Evolutionary conservation across 805 yeast genomes (phyloP).

Genomic region (Millerago galiae): DNA sequence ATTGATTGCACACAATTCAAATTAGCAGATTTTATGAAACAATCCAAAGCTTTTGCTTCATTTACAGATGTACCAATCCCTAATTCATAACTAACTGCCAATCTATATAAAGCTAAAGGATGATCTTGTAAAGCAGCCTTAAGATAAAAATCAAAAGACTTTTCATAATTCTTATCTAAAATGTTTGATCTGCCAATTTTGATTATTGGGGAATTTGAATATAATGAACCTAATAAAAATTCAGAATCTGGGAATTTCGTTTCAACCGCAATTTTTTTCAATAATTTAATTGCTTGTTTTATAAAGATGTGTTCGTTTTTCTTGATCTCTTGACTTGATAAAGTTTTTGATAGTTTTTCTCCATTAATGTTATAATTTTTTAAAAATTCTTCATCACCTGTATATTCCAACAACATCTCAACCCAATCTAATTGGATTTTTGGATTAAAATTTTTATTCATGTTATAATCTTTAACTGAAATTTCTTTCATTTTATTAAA

Average conservation of each 20-base stretch:
- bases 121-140: conserved; percentile 55
- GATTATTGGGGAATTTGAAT: conserved; percentile 44
- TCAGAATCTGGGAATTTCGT: conserved; percentile 51
- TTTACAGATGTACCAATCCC: conserved; percentile 48
- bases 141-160: conserved; percentile 54
- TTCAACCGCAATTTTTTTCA: conserved; percentile 47
- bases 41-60: conserved; percentile 41
- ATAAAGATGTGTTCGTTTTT: conserved; percentile 51
- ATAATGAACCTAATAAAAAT: conserved; percentile 55
- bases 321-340: conserved; percentile 36
- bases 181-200: conserved; percentile 39
- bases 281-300: conserved; percentile 50
- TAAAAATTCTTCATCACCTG: conserved; percentile 36
- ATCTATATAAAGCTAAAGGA: conserved; percentile 57
- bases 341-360: conserved; percentile 31
- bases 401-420: conserved; percentile 43
- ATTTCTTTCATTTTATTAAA: conserved; percentile 26
- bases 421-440: conserved; percentile 59
- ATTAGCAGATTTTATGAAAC: conserved; percentile 56
- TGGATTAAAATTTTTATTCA: conserved; percentile 33
- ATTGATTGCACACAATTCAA: conserved; percentile 58
- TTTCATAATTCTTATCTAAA: conserved; percentile 47
- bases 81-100: conserved; percentile 66
- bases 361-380: conserved; percentile 43
- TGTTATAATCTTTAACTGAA: conserved; percentile 30